Conservation (phyloP, 805 yeast species). For the Cyberlindnera misumaiensis region DNA sequence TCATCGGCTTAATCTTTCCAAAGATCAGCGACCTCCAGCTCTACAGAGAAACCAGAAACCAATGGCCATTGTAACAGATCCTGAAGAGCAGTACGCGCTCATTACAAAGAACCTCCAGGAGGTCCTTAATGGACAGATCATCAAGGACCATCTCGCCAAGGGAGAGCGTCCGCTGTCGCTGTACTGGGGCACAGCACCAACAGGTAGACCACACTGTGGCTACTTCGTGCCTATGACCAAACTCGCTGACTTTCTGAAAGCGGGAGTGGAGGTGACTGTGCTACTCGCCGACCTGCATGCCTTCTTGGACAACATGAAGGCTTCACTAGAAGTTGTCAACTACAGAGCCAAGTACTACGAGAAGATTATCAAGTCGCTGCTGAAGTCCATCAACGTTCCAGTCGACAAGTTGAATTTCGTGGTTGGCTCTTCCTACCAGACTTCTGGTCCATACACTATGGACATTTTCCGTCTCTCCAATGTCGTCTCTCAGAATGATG, state of each 20-base stretch:
- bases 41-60: background rate
- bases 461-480: slow-evolving; percentile 86
- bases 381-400: slow-evolving; percentile 83
- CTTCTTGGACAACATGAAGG: slow-evolving; percentile 96
- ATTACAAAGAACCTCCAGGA: slow-evolving; percentile 89
- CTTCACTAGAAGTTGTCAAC: slow-evolving; percentile 85
- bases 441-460: slow-evolving; percentile 69
- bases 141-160: slow-evolving; percentile 73
- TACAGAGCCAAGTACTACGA: slow-evolving; percentile 90
- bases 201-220: slow-evolving; percentile 98
- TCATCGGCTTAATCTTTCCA: no score
- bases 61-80: slow-evolving; percentile 30
- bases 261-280: slow-evolving; percentile 92
- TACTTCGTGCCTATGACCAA: slow-evolving; percentile 98
- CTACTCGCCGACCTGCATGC: slow-evolving; percentile 95
- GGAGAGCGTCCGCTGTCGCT: slow-evolving; percentile 77
- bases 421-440: slow-evolving; percentile 87
- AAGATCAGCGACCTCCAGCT: no score
- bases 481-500: slow-evolving; percentile 86
- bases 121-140: slow-evolving; percentile 80
- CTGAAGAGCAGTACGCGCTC: slow-evolving; percentile 60
- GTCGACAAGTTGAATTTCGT: slow-evolving; percentile 81
- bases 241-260: slow-evolving; percentile 87
- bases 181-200: slow-evolving; percentile 99
- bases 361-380: slow-evolving; percentile 72